Evolutionary conservation across 1,284 basidiomycete genomes (phyloP), one percentile per base, ranked within the genome.

Genomic region (Sporisorium reilianum): DNA sequence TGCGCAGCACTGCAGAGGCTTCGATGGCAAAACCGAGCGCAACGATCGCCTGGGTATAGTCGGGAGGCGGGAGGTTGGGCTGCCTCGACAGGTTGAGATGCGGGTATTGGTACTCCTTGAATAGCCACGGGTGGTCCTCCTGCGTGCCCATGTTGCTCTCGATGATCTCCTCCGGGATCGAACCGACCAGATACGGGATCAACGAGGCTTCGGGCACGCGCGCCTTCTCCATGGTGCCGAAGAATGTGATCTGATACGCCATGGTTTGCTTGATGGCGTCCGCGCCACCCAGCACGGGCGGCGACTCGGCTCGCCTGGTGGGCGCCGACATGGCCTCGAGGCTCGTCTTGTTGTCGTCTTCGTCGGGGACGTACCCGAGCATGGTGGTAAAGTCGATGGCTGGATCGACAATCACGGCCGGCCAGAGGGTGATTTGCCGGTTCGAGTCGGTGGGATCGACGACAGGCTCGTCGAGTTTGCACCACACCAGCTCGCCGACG

Each of bases 401-500:
- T 0, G 63, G 57, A 18, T 75, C 67, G n/a, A 48, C 22, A 16
- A 79, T 53, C 14, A 71, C 51, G n/a, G 60, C 77, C 0, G 77
- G 75, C 72, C 72, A 79, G 20, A 44, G 20, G 1, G 53, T 45
- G 46, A 79, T 71, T 23, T 57, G 45, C 12, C 75, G 20, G 20
- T 25, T 23, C 12, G 51, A 11, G 2, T 48, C 28, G 14, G 34
- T 41, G 0, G 75, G 69, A 28, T 72, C 68, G 16, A 67, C 62
- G 3, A 80, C 34, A 5, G 78, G 73, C 23, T 61, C 23, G 25
- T 63, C 51, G 20, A 80, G 64, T n/a, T 38, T 30, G 55, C 60
- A 65, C 68, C 69, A 78, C 0, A 63, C 75, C 32, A 78, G 46
- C 54, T 80, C 78, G 18, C 76, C 76, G 1, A 71, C 48, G 2